phyloP scores from a whole-genome alignment of 768 basidiomycete species.

The Rhizopogon rudus region DNA sequence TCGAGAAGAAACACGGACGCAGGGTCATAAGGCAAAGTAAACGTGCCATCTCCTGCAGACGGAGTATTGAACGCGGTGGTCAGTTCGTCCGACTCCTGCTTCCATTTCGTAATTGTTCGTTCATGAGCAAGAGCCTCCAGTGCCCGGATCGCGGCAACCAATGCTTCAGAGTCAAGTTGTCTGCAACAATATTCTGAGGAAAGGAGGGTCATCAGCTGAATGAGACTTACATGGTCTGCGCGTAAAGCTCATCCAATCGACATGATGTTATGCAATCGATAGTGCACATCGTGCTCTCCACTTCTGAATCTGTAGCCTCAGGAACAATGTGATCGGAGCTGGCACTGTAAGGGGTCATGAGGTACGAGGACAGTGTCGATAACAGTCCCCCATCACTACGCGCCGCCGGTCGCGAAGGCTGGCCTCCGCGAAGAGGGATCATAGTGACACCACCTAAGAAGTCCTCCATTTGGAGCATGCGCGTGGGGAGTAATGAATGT shows the following conservation, averaged over 20 bases:
- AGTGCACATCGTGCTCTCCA: conserved; percentile 92
- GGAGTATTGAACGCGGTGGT: conserved; percentile 27
- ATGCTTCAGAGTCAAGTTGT: conserved; percentile 71
- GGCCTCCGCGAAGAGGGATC: conserved; percentile 82
- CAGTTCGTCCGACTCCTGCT: conserved; percentile 62
- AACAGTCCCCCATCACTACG: conserved; percentile 87
- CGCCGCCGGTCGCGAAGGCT: conserved; percentile 55
- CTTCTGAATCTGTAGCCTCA: conserved; percentile 84
- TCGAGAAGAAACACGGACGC: conserved; percentile 93
- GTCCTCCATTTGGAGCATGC: conserved; percentile 97
- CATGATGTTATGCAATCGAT: conserved; percentile 95
- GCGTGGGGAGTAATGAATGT: conserved; percentile 83
- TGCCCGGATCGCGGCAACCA: conserved; percentile 80
- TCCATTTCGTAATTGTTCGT: conserved; percentile 74
- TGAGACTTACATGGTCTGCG: conserved; percentile 78
- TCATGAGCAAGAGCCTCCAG: conserved; percentile 89
- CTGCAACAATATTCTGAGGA: conserved; percentile 34
- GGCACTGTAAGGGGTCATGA: conserved; percentile 88
- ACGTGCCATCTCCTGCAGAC: conserved; percentile 37
- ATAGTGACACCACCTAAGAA: conserved; percentile 92
- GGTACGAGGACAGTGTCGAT: conserved; percentile 90
- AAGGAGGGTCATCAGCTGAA: background rate
- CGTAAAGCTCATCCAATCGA: conserved; percentile 90
- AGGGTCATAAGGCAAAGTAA: conserved; percentile 86
- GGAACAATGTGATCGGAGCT: conserved; percentile 74